Conservation (phyloP, 2,329 filamentous ascomycete species). For the Fusarium compactum region DNA sequence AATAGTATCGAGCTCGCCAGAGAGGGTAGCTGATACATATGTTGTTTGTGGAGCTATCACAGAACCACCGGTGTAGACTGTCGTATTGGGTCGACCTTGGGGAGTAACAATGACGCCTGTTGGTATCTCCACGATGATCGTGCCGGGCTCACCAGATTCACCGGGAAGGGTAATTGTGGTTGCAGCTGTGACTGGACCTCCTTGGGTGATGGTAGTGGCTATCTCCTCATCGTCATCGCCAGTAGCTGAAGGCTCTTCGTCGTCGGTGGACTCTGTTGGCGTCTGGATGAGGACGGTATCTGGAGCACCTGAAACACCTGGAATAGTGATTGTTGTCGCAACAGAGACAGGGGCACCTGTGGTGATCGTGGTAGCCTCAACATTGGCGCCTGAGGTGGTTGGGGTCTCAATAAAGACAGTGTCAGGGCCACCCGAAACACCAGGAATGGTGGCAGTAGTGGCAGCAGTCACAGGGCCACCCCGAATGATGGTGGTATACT, state of each 20-base stretch:
- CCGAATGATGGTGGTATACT: not conserved
- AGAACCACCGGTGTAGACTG: not conserved
- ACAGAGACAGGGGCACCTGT: not conserved
- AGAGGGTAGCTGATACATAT: constrained; percentile 9
- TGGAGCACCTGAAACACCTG: not conserved
- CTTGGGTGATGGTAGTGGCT: not conserved
- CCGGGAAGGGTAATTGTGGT: not conserved
- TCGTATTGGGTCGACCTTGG: not conserved
- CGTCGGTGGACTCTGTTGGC: not conserved
- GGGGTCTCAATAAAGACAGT: constrained; percentile 21
- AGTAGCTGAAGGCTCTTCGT: not conserved
- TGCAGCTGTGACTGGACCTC: not conserved
- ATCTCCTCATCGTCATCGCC: not conserved
- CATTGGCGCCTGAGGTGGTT: fast-evolving
- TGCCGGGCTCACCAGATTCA: not conserved
- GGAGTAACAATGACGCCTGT: not conserved
- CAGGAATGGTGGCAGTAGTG: not conserved
- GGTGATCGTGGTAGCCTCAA: not conserved
- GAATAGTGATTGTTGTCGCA: not conserved
- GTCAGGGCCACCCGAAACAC: not conserved
- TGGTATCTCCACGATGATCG: constrained; percentile 1
- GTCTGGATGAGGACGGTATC: constrained; percentile 11
- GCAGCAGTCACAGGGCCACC: not conserved
- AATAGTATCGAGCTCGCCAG: constrained; percentile 3
- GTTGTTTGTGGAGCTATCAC: not conserved